A percentile compares a stretch with the other conserved stretches of the same genome.
phyloP scores from a whole-genome alignment of 2,329 filamentous ascomycete genomes.

The Pleoardoris graminearum region DNA sequence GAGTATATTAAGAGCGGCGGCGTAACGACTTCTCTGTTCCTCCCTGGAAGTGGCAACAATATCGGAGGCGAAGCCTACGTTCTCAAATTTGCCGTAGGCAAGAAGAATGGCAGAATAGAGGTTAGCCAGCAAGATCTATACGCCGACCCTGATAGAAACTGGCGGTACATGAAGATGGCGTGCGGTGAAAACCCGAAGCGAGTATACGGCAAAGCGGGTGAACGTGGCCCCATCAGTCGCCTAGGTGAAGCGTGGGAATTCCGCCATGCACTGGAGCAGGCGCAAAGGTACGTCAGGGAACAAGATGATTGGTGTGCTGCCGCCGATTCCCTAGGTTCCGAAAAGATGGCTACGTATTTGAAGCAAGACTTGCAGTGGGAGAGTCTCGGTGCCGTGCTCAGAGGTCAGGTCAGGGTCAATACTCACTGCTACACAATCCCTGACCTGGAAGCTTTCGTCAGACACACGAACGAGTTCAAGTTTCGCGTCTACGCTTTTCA shows the following conservation, averaged over 20 bases:
- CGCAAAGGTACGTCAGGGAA: slow-evolving; percentile 57
- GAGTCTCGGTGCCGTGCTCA: slow-evolving; percentile 62
- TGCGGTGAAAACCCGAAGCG: slow-evolving; percentile 72
- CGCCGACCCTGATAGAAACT: slow-evolving; percentile 66
- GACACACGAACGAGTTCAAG: slow-evolving; percentile 72
- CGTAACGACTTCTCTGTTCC: slow-evolving; percentile 68
- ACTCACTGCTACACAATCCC: slow-evolving; percentile 72
- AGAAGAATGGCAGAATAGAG: slow-evolving; percentile 62
- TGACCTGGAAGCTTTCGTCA: slow-evolving; percentile 70
- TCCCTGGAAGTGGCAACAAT: slow-evolving; percentile 73
- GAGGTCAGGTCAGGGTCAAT: slow-evolving; percentile 70
- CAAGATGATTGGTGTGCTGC: slow-evolving; percentile 71
- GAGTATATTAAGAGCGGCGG: slow-evolving; percentile 72
- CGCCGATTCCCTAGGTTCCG: slow-evolving; percentile 56
- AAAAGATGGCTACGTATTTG: slow-evolving; percentile 61
- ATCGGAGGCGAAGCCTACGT: slow-evolving; percentile 72
- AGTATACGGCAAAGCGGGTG: slow-evolving; percentile 60
- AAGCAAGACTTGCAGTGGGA: slow-evolving; percentile 68
- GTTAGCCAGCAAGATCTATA: slow-evolving; percentile 66
- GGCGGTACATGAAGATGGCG: slow-evolving; percentile 77
- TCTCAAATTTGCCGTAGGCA: slow-evolving; percentile 69
- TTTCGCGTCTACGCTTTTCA: slow-evolving; percentile 70
- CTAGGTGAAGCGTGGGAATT: slow-evolving; percentile 72
- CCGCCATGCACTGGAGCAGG: slow-evolving; percentile 68
- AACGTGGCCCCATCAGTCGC: slow-evolving; percentile 61